Evolutionary conservation across 108 stramenopile species (phyloP), one percentile per base, ranked within the genome.

Genomic region (Nitzschia sp.): DNA sequence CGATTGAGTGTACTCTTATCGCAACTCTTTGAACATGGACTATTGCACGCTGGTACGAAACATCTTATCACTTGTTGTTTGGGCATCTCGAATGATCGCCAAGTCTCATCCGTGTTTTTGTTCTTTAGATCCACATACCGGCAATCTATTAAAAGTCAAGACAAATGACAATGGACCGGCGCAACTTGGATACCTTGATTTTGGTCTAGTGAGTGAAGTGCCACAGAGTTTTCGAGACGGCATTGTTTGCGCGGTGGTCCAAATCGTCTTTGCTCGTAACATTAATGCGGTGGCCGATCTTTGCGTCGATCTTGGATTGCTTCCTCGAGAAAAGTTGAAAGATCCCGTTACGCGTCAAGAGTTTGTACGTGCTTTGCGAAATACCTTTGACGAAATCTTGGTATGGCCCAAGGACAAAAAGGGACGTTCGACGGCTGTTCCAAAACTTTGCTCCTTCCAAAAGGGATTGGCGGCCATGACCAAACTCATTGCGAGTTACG

Each of bases 241-340:
- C 5, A 71, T 92, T 17, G 78, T 92, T 34, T 92, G 90, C 60
- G 76, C 87, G 32, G 87, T 92, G 15, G 80, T 78, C 17, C 63
- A 84, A 56, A 81, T 87, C 38, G 82, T 92, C 8, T 92, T 89
- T 71, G 76, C 74, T 2, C 54, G 75, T 13, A 82, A 92, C 59
- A 71, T 78, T 9, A 74, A 79, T 25, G 86, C 87, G 1, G 90
- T 92, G n/a, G 81, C 86, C 15, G 72, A 73, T 49, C 66, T 92
- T 1, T 89, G 87, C 68, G 88, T 82, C 2, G 90, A 92, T 47
- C 46, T 92, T 48, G 71, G 79, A 56, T 57, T 92, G 56, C 61
- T 92, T 11, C 87, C 90, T 21, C 61, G 71, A 32, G 59, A 72
- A 11, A 72, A 87, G 15, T 53, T 89, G 71, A 54, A 76, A 34